phyloP scores from a whole-genome alignment of 257 asterid species.

The Eustoma russellianum region DNA sequence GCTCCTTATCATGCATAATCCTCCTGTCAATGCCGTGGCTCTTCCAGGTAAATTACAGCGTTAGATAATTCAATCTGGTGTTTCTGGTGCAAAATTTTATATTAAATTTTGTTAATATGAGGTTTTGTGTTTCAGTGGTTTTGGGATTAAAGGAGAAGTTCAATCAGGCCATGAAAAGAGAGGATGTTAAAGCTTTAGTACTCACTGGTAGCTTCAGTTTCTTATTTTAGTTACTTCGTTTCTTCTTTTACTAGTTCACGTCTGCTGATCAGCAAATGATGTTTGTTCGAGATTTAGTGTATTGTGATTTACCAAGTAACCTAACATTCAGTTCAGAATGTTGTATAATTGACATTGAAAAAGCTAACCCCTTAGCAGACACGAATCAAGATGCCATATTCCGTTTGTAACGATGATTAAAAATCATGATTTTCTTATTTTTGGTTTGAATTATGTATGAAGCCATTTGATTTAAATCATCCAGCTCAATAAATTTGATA shows the following conservation, averaged over 20 bases:
- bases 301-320: not conserved
- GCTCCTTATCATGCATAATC: conserved; percentile 48
- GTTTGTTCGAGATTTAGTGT: not conserved
- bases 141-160: conserved; percentile 48
- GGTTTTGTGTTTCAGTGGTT: conserved; percentile 29
- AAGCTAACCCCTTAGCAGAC: not conserved
- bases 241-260: not conserved
- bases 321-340: not conserved
- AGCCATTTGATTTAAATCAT: too few relatives aligned
- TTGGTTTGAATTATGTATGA: too few relatives aligned
- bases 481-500: too few relatives aligned
- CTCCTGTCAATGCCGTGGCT: conserved; percentile 75
- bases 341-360: too few relatives aligned
- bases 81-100: too few relatives aligned
- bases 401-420: too few relatives aligned
- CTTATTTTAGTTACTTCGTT: too few relatives aligned
- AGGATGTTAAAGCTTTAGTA: conserved; percentile 74
- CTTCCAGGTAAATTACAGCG: conserved; percentile 21
- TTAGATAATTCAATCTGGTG: too few relatives aligned
- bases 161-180: conserved; percentile 52
- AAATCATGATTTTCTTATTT: too few relatives aligned
- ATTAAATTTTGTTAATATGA: too few relatives aligned
- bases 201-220: conserved; percentile 42
- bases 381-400: too few relatives aligned
- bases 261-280: not conserved